Base-by-base conservation (phyloP, 1,139 yeast species). In the Torulaspora pretoriensis region DNA sequence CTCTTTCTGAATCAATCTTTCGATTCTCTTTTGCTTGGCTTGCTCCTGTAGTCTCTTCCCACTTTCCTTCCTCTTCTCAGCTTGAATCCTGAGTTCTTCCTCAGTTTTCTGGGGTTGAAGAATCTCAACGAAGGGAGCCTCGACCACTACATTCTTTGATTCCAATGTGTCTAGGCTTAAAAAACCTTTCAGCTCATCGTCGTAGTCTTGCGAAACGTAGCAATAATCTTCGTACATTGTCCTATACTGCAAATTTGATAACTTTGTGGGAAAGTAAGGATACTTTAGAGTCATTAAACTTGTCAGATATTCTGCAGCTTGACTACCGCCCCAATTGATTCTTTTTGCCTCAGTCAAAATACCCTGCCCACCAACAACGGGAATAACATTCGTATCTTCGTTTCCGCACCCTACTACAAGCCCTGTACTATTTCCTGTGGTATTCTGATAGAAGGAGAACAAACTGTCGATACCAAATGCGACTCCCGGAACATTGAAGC, bases 31-130 rank as follows among this genome's bases (percentile, higher is more conserved):
- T 56, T 81, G 83, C 53, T 84, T 89, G 0, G 97, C 97, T 65
- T 89, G 97, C 58, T 88, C 95, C 66, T 92, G 97, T 49, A 94
- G 72, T 54, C 96, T 73, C 52, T 82, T 78, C 4, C 97, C 97
- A 53, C 86, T 87, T 61, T 90, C 97, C 56, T 79, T 76, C 50
- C 96, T 77, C 60, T 83, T 81, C 54, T 84, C 92, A 1, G 92
- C 82, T 52, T 87, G 90, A 32, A 75, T 68, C 17, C 80, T 82
- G 29, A 89, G 63, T 60, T 88, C 96, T 62, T 88, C 97, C 46
- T 85, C 95, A 0, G 90, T 71, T 60, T 90, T 87, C 59, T 83
- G 86, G 45, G 79, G 80, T 44, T 78, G 82, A 10, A 74, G 68
- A 4, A 74, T 65, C 51, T 80, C 86, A 3, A 78, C 77, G 50